Percentiles rank a stretch among this genome's conserved stretches.
phyloP scores from a whole-genome alignment of 2,329 filamentous ascomycete genomes.

The Xylariales sp. region DNA sequence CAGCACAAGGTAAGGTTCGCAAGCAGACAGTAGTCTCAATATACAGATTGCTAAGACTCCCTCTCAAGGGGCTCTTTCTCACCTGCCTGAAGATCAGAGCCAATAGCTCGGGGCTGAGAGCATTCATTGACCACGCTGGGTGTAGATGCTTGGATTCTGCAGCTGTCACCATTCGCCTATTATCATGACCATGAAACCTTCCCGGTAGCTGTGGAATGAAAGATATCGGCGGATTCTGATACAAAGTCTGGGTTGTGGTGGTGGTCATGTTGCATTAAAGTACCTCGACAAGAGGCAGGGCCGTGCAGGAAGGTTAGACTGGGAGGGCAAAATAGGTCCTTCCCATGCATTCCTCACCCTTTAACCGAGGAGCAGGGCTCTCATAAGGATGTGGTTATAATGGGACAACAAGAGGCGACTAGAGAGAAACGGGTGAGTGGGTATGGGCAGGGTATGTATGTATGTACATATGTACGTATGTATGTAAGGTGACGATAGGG shows the following conservation, averaged over 20 bases:
- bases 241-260: conserved; percentile 1
- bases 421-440: no score
- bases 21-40: conserved; percentile 6
- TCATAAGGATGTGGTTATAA: no score
- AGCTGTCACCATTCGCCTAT: conserved; percentile 12
- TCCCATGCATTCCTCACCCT: no score
- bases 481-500: no score
- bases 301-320: no score
- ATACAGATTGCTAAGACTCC: background rate
- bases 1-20: conserved; percentile 9
- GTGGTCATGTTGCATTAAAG: no score
- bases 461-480: no score
- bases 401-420: no score
- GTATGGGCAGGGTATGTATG: no score
- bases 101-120: conserved; percentile 39
- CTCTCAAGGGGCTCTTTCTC: conserved; percentile 5
- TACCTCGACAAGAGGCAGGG: no score
- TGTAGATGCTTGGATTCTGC: conserved; percentile 5
- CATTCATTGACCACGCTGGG: conserved; percentile 22
- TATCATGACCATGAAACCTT: conserved; percentile 2
- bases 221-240: conserved; percentile 6
- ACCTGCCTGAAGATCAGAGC: conserved; percentile 37
- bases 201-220: conserved; percentile 9
- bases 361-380: no score
- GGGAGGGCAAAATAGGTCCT: no score